Base-by-base conservation (phyloP, 2,329 filamentous ascomycete species). In the Ascochyta viciae-villosae region DNA sequence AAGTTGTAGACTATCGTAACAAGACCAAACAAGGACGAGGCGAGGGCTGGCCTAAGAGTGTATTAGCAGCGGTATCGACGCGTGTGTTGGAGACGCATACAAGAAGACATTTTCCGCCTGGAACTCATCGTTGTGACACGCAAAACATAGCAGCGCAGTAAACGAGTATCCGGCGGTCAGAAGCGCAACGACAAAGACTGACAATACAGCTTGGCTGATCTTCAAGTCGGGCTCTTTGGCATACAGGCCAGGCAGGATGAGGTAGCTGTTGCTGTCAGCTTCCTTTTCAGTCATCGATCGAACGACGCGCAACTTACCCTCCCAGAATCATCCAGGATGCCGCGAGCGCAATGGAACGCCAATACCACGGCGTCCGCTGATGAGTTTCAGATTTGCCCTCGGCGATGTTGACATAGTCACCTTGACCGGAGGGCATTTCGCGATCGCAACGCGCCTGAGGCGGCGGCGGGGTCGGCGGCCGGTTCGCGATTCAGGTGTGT, bases 1-100 rank as follows among this genome's bases (percentile, higher is more conserved):
- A 82, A 81, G 64, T 77, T 75, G 72, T 82, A 83, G 41, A 78
- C 71, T 26, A 82, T 73, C 3, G 80, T 81, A 40, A 82, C 63
- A 29, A 83, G 73, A 37, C 81, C 81, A 38, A 83, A 60, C 10
- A 76, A 70, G 45, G 78, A 81, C 19, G 79, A 78, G 5, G 74
- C 66, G 31, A 81, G 74, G 44, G 75, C 71, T 9, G 78, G 78
- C 16, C 74, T 76, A 42, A 1, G n/a, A 22, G 3, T 7, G 1
- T 41, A 52, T 70, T 53, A 72, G 70, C 60, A 23, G 55, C 10
- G 24, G 27, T 26, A 23, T n/a, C 34, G 12, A 37, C 22, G 22
- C 12, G 6, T 40, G 37, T 16, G 16, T 22, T 10, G 29, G 23
- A 7, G 23, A 15, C 10, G 57, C 71, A 29, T 76, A 80, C 64